Evolutionary conservation across 2,329 filamentous ascomycete genomes (phyloP).

Genomic region (Diaporthe amygdali): DNA sequence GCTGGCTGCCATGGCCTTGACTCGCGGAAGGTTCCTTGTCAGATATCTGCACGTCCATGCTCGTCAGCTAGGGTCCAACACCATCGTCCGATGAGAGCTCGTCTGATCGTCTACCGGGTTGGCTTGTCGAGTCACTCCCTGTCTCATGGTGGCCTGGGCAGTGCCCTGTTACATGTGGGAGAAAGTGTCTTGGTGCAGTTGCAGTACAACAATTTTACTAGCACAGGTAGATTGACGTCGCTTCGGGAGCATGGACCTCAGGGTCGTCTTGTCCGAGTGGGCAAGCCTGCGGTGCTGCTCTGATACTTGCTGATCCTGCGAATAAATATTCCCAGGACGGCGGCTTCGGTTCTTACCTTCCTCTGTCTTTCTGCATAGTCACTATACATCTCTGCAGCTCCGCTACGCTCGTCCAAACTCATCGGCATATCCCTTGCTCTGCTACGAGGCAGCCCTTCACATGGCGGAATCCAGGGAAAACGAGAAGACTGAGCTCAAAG

Average conservation of each 20-base stretch:
- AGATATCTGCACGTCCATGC: not conserved
- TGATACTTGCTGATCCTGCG: not conserved
- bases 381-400: not conserved
- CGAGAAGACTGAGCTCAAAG: constrained; percentile 13
- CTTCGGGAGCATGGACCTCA: constrained; percentile 2
- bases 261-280: not conserved
- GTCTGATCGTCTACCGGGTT: constrained; percentile 9
- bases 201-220: not conserved
- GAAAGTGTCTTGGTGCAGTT: constrained; percentile 8
- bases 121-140: constrained; percentile 10
- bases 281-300: not conserved
- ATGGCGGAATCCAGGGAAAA: constrained; percentile 20
- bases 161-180: constrained; percentile 7
- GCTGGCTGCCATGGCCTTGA: not conserved
- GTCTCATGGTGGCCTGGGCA: not conserved
- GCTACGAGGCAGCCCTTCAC: not conserved
- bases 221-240: constrained; percentile 9
- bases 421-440: not conserved
- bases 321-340: constrained; percentile 7
- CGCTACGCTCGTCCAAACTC: not conserved
- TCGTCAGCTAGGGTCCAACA: not conserved
- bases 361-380: not conserved
- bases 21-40: not conserved
- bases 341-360: not conserved
- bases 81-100: constrained; percentile 8